Conservation (phyloP, 2,329 filamentous ascomycete genomes). For the Epichloe sibirici region DNA sequence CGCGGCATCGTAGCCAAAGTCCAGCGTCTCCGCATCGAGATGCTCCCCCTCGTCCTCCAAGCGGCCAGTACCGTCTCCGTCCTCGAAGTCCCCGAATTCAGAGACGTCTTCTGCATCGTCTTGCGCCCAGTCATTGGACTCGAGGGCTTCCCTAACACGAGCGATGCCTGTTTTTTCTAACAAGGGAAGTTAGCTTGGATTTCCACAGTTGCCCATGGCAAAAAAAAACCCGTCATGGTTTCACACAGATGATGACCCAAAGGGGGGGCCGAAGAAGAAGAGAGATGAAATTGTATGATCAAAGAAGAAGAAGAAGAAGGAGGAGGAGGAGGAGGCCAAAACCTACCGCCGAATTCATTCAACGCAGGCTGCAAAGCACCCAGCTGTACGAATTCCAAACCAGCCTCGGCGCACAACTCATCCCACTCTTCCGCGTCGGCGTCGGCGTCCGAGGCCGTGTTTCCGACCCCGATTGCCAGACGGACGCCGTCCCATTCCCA, state of each 20-base stretch:
- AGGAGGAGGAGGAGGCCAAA: background rate
- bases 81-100: conserved; percentile 22
- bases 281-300: too few relatives aligned
- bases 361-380: conserved; percentile 24
- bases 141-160: conserved; percentile 47
- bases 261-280: background rate
- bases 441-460: conserved; percentile 36
- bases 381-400: conserved; percentile 52
- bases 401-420: conserved; percentile 41
- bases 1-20: conserved; percentile 38
- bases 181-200: too few relatives aligned
- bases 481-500: conserved; percentile 54
- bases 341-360: conserved; percentile 48
- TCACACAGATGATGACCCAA: background rate
- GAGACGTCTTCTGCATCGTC: conserved; percentile 12
- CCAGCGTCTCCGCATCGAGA: conserved; percentile 34
- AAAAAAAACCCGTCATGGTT: background rate
- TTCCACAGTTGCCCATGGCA: too few relatives aligned
- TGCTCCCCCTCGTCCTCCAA: conserved; percentile 18
- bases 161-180: conserved; percentile 47
- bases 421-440: conserved; percentile 48
- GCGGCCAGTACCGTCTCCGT: conserved; percentile 9
- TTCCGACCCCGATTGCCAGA: conserved; percentile 44
- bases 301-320: background rate
- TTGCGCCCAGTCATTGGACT: conserved; percentile 53